These are phyloP conservation scores for Colletotrichum sansevieriae DNA, from an alignment of 2,329 filamentous ascomycete species.

Conservation along the genomic window DNA sequence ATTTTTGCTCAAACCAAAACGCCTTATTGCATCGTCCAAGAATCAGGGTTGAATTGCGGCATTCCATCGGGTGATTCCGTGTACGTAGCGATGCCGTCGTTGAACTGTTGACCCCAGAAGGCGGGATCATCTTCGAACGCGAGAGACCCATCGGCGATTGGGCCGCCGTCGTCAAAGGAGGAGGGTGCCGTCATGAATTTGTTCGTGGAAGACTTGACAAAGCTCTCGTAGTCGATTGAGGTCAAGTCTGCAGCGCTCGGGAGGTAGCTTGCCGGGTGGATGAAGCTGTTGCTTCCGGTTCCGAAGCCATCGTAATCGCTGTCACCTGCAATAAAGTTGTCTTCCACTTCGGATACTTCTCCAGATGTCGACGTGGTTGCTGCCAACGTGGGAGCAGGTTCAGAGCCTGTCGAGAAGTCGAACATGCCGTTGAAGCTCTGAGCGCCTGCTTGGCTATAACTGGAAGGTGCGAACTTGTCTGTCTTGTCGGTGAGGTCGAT, in stretches of 20 bases:
- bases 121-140: conserved; percentile 65
- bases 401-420: conserved; percentile 66
- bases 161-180: conserved; percentile 54
- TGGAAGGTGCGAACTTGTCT: conserved; percentile 65
- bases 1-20: conserved; percentile 23
- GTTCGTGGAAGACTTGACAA: conserved; percentile 63
- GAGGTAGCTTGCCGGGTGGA: conserved; percentile 46
- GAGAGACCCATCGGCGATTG: conserved; percentile 57
- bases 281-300: conserved; percentile 59
- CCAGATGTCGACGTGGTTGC: conserved; percentile 73
- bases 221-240: conserved; percentile 68
- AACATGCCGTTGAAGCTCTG: conserved; percentile 65
- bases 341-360: conserved; percentile 76
- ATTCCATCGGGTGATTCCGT: conserved; percentile 49
- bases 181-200: conserved; percentile 59
- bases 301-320: conserved; percentile 64
- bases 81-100: conserved; percentile 47
- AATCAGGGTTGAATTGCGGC: conserved; percentile 32
- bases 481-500: conserved; percentile 61
- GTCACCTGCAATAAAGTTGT: conserved; percentile 62
- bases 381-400: conserved; percentile 67
- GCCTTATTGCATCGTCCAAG: conserved; percentile 38
- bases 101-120: conserved; percentile 64
- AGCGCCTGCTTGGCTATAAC: conserved; percentile 66
- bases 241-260: conserved; percentile 62